Base-by-base conservation (phyloP, 2,329 filamentous ascomycete genomes). In the Lomentospora prolificans region DNA sequence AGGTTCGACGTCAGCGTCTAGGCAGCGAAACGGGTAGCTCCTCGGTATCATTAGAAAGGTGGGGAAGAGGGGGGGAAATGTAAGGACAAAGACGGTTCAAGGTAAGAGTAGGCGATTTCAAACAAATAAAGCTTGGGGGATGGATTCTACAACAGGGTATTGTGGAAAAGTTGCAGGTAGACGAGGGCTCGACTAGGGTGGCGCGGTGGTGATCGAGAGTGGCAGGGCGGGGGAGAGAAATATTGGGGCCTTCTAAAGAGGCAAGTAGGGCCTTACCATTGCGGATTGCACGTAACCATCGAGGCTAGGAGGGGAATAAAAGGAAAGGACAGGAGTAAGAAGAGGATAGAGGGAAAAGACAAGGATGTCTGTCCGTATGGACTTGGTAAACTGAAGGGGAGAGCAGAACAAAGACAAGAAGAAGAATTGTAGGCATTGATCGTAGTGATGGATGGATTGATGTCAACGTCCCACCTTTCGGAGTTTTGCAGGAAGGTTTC, bases 251-350 rank as follows among this genome's bases (percentile, higher is more conserved):
- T 8, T 24, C 19, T 14, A 31, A 31, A 22, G 41, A 24, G 22
- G 31, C 25, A 54, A 46, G 30, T 33, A 6, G 19, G 24, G 33
- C 9, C 52, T 46, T 54, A 54, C 52, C 52, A 54, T 54, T 54
- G 39, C 30, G 36, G 33, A 54, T 44, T 25, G 25, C 31, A 25
- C n/a, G 31, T 27, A n/a, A 54, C 53, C 31, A 24, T 28, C 53
- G 50, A 50, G 66, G 60, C 39, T 27, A 33, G 36, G 3, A 33
- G 24, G 31, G 24, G 48, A 44, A 48, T 28, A 51, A 12, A 24
- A 28, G 39, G 51, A 54, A 56, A 39, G 53, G 2, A 24, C 12
- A 33, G 36, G 28, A 46, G 24, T 36, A 19, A 14, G 55, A 56
- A 30, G 10, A 27, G 22, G 27, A 46, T n/a, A 53, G 17, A 41